Base-by-base conservation (phyloP, 768 basidiomycete species). In the Tephrocybe sp. region DNA sequence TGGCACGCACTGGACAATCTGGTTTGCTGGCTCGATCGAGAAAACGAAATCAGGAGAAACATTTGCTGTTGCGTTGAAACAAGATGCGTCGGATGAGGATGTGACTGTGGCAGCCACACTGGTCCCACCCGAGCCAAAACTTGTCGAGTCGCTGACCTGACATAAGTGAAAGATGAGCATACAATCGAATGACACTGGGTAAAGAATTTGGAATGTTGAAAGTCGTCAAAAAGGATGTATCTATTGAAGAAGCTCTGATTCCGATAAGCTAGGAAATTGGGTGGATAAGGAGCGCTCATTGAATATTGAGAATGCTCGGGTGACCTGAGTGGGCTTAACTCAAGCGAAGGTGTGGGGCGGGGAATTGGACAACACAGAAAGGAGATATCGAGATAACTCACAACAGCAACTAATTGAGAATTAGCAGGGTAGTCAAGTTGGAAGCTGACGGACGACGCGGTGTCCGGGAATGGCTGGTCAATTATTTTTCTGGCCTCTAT, bases 321-420 rank as follows among this genome's bases (percentile, higher is more conserved):
- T n/a, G n/a, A n/a, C n/a, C n/a, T n/a, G n/a, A n/a, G n/a, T n/a
- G n/a, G n/a, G n/a, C n/a, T n/a, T n/a, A n/a, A n/a, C n/a, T n/a
- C n/a, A n/a, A n/a, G n/a, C n/a, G n/a, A n/a, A n/a, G n/a, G n/a
- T n/a, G n/a, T n/a, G n/a, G n/a, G n/a, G n/a, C n/a, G n/a, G n/a
- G n/a, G n/a, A n/a, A n/a, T n/a, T n/a, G n/a, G n/a, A n/a, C n/a
- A n/a, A n/a, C n/a, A n/a, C n/a, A 25, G 6, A 27, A 37, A 37
- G n/a, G 3, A 30, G 9, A 9, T 21, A 12, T 12, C 19, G 18
- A 26, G 41, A 31, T n/a, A 5, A 81, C 86, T 69, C 59, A 89
- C 88, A 59, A 89, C 84, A 4, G 84, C 82, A 21, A 91, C 86
- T 46, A 92, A 84, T 59, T 87, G 83, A 3, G 87, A 86, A 60